Conservation (phyloP, 306 rosid species). For the Cicer yamashitae region DNA sequence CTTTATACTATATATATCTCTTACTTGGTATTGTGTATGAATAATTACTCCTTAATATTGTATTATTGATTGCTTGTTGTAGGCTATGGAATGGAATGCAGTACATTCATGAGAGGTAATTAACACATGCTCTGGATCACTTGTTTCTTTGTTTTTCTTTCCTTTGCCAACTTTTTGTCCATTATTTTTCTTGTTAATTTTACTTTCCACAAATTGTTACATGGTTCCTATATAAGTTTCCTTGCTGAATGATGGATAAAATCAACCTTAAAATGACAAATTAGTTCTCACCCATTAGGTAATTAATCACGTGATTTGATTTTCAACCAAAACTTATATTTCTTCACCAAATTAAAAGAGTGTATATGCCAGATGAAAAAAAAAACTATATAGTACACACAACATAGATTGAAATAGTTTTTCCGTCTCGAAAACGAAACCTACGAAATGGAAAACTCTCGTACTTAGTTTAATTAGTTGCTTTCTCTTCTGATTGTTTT, state of each 20-base stretch:
- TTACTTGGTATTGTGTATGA: background rate
- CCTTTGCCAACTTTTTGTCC: background rate
- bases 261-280: background rate
- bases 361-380: background rate
- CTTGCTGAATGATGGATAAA: background rate
- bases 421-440: background rate
- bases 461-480: background rate
- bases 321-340: background rate
- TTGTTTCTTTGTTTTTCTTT: background rate
- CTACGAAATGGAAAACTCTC: background rate
- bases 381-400: background rate
- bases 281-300: no score
- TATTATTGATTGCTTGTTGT: constrained; percentile 28
- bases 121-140: constrained; percentile 37
- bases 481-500: background rate
- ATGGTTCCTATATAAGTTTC: background rate
- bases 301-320: background rate
- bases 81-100: constrained; percentile 93
- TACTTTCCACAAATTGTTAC: constrained; percentile 15
- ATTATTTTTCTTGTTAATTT: background rate
- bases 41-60: background rate
- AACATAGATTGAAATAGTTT: background rate
- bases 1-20: background rate
- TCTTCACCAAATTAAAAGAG: background rate
- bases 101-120: constrained; percentile 84